Evolutionary conservation across 2,329 filamentous ascomycete genomes (phyloP), one percentile per base, ranked within the genome.

Genomic region (Talaromyces pinophilus): DNA sequence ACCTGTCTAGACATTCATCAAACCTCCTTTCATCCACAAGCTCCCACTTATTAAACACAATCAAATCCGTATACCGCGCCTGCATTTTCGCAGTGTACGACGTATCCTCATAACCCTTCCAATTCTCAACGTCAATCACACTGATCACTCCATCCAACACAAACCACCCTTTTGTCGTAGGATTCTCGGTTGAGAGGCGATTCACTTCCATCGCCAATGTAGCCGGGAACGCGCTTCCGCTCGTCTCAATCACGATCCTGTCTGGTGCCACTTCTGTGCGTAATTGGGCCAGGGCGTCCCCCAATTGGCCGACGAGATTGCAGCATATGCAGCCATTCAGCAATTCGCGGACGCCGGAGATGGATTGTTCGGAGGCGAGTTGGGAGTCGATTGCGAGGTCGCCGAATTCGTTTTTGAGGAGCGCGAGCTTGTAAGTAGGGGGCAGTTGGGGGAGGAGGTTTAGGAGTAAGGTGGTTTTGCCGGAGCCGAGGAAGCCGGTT

Each of bases 321-420:
- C 95, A 99, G 86, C 95, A 99, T 79, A 99, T 98, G 81, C 95
- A 98, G 71, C 94, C 95, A 77, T 97, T 96, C 63, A 99, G 89
- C 0, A 99, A 86, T 79, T 99, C 95, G 72, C 91, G 91, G 4
- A 97, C 93, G 64, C 93, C 94, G 0, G 92, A 90, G 71, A 99
- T 93, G 69, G 93, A 89, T 60, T 87, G 87, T 15, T 90, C 90
- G 0, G 90, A 85, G 17, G 95, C 94, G 35, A 99, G 89, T 77
- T 97, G 92, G 1, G 92, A 95, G 83, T 99, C 95, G 76, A 99
- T 86, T 42, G 93, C 93, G 50, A 99, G 81, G 77, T 98, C 93
- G 75, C 95, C 95, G 78, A 97, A 98, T 81, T 99, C 95, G 80
- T 99, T 99, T 79, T 99, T 99, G 64, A 99, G 87, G 17, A 99